Evolutionary conservation across 2,329 filamentous ascomycete species (phyloP).

Genomic region (Cladosporium sp.): DNA sequence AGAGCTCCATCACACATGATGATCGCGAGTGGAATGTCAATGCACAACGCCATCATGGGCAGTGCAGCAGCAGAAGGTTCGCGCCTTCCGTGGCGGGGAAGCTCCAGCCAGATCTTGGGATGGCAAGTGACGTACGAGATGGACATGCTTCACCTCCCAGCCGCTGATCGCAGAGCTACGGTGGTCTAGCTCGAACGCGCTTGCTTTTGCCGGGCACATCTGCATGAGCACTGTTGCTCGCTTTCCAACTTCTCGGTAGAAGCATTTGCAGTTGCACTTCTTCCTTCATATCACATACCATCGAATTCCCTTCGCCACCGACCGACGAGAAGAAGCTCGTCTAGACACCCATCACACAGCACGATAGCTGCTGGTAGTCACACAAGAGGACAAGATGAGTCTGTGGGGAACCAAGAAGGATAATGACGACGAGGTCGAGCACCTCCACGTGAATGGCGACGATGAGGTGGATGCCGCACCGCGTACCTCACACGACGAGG

Average conservation of each 20-base stretch:
- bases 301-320: background rate
- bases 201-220: conserved; percentile 7
- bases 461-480: background rate
- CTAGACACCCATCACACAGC: background rate
- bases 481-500: background rate
- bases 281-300: background rate
- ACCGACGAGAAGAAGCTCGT: background rate
- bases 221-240: background rate
- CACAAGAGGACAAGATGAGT: background rate
- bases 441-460: background rate
- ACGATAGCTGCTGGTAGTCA: background rate
- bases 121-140: too few species aligned
- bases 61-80: background rate
- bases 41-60: background rate
- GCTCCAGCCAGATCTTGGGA: too few species aligned
- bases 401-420: conserved; percentile 11
- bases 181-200: conserved; percentile 1
- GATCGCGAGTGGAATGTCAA: background rate
- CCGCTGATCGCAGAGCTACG: background rate
- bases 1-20: background rate
- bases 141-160: background rate
- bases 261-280: background rate
- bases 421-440: background rate
- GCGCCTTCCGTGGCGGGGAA: background rate
- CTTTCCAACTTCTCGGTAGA: background rate